Percentiles rank a stretch among this genome's conserved stretches.
phyloP scores from a whole-genome alignment of 2,329 filamentous ascomycete species.

The Pseudocercospora musae region DNA sequence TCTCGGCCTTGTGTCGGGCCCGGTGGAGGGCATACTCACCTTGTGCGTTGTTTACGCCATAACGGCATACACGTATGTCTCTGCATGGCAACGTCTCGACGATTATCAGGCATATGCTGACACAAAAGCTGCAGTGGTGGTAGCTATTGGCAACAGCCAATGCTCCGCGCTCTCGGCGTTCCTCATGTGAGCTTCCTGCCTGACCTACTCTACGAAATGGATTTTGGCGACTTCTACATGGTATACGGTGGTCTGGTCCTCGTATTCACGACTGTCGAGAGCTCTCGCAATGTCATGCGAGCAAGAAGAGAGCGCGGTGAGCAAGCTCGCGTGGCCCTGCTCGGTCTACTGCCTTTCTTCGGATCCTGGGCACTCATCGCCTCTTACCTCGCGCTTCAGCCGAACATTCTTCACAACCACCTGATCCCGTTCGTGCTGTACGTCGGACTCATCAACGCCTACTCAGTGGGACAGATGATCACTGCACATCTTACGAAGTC shows the following conservation, averaged over 20 bases:
- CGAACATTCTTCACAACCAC: slow-evolving; percentile 75
- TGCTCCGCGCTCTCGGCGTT: slow-evolving; percentile 70
- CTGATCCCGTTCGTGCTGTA: slow-evolving; percentile 88
- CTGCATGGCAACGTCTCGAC: neutral
- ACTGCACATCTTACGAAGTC: slow-evolving; percentile 87
- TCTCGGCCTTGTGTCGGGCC: slow-evolving; percentile 85
- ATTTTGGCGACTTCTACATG: slow-evolving; percentile 92
- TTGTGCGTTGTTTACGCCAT: slow-evolving; percentile 77
- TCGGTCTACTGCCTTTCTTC: slow-evolving; percentile 80
- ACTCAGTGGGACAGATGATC: slow-evolving; percentile 88
- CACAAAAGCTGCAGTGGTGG: slow-evolving; percentile 53
- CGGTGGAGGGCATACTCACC: slow-evolving; percentile 89
- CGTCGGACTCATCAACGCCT: slow-evolving; percentile 86
- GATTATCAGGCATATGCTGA: neutral
- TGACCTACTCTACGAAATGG: slow-evolving; percentile 67
- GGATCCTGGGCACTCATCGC: slow-evolving; percentile 72
- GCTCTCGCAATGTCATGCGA: slow-evolving; percentile 77
- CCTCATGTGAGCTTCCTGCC: slow-evolving; percentile 64
- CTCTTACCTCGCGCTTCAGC: slow-evolving; percentile 79
- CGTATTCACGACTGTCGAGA: slow-evolving; percentile 77
- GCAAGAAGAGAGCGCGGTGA: slow-evolving; percentile 73
- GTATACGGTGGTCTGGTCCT: slow-evolving; percentile 78
- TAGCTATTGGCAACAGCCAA: slow-evolving; percentile 87
- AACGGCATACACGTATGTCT: slow-evolving; percentile 67
- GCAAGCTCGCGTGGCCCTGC: slow-evolving; percentile 67